Percentiles rank a stretch among this genome's conserved stretches.
These are phyloP conservation scores for Patellaria atrata DNA, from an alignment of 495 filamentous ascomycete genomes.

Conservation along the genomic window DNA sequence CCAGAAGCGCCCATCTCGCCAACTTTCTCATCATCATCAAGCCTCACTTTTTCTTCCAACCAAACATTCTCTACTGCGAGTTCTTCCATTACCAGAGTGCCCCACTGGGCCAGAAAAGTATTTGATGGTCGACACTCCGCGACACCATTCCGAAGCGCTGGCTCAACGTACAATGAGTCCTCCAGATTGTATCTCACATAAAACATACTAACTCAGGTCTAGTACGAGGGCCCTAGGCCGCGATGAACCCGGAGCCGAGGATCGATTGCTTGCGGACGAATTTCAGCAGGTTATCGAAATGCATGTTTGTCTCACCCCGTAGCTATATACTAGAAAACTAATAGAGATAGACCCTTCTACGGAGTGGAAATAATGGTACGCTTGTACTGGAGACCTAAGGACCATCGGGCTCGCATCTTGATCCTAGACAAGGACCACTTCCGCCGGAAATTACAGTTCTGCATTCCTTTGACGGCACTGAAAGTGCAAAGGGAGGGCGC, in stretches of 20 bases:
- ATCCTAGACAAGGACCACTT: constrained; percentile 32
- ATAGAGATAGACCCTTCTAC: constrained; percentile 29
- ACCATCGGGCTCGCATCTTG: constrained; percentile 43
- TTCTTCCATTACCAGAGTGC: constrained; percentile 13
- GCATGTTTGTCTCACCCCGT: constrained; percentile 23
- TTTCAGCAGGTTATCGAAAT: constrained; percentile 30
- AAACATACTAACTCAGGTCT: neutral
- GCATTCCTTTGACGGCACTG: constrained; percentile 38
- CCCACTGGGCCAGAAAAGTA: constrained; percentile 41
- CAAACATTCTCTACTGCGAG: constrained; percentile 18
- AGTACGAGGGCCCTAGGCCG: constrained; percentile 38
- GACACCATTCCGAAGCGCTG: constrained; percentile 28
- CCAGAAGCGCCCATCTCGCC: constrained; percentile 23
- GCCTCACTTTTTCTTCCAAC: constrained; percentile 11
- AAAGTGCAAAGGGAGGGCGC: constrained; percentile 38
- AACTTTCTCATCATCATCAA: constrained; percentile 16
- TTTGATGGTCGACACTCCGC: constrained; percentile 30
- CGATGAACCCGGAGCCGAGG: constrained; percentile 27
- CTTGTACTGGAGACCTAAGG: constrained; percentile 40
- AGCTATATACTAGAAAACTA: neutral
- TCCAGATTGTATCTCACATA: neutral
- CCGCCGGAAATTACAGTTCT: constrained; percentile 29
- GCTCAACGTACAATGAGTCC: constrained; percentile 29
- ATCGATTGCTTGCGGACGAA: constrained; percentile 24
- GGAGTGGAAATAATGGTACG: constrained; percentile 37